These are phyloP conservation scores for Eimeria mitis DNA, from an alignment of 169 alveolate genomes.

Conservation along the genomic window DNA sequence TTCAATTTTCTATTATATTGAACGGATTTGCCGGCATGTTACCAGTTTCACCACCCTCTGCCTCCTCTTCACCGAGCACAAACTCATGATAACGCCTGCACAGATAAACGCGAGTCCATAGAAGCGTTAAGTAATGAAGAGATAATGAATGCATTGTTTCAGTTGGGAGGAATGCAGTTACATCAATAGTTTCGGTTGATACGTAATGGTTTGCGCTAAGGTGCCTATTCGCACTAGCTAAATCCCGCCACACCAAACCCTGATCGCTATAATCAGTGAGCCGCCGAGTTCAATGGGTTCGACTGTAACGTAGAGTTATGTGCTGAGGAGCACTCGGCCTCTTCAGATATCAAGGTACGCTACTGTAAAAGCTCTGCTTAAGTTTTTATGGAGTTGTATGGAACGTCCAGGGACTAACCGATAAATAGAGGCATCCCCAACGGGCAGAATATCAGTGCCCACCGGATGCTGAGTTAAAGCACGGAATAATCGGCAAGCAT, in stretches of 20 bases:
- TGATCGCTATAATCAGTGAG: not conserved
- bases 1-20: not conserved
- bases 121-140: not conserved
- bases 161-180: not conserved
- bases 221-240: not conserved
- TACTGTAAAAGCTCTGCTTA: not conserved
- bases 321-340: not conserved
- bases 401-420: slow-evolving; percentile 27
- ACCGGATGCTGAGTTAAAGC: slow-evolving; percentile 58
- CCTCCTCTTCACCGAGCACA: slow-evolving; percentile 68
- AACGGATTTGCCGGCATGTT: not conserved
- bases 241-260: not conserved
- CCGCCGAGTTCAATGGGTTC: not conserved
- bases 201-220: not conserved
- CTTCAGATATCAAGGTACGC: not conserved
- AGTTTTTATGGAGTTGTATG: not conserved
- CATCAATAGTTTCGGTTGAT: not conserved
- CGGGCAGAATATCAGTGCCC: slow-evolving; percentile 69
- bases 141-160: not conserved
- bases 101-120: not conserved
- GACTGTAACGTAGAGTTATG: not conserved
- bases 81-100: slow-evolving; percentile 72
- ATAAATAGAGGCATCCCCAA: slow-evolving; percentile 69
- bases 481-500: slow-evolving; percentile 14
- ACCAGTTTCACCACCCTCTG: slow-evolving; percentile 70